These are phyloP conservation scores for Exophiala viscosa DNA, from an alignment of 2,329 filamentous ascomycete species.

Conservation along the genomic window DNA sequence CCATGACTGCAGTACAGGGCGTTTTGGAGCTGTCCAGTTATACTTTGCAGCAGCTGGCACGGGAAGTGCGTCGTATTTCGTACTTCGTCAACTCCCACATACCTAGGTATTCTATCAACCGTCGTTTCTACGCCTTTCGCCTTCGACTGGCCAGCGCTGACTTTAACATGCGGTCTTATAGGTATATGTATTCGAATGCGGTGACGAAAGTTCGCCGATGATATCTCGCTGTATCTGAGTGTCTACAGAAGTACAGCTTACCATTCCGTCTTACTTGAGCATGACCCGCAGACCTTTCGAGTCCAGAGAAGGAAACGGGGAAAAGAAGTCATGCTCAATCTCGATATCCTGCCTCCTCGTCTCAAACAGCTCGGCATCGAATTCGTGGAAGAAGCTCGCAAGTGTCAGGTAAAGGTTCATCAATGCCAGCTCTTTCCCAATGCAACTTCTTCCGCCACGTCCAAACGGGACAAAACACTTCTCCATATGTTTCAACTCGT, in stretches of 20 bases:
- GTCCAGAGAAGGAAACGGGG: conserved; percentile 29
- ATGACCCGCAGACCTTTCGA: conserved; percentile 29
- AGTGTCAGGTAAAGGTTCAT: conserved; percentile 32
- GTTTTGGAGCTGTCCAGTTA: neutral
- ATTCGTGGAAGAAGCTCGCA: conserved; percentile 29
- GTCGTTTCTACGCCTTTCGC: neutral
- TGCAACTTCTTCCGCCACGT: conserved; percentile 28
- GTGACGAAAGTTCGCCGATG: too few species aligned
- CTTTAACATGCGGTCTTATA: too few species aligned
- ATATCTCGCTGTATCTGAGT: too few species aligned
- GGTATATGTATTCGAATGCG: too few species aligned
- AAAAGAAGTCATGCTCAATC: conserved; percentile 32
- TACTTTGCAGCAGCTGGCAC: neutral
- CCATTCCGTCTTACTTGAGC: conserved; percentile 13
- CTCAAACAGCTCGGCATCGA: conserved; percentile 31
- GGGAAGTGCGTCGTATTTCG: neutral
- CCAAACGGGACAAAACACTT: conserved; percentile 30
- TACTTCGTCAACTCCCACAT: neutral
- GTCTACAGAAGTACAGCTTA: neutral
- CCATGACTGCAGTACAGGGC: neutral
- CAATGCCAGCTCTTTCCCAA: conserved; percentile 31
- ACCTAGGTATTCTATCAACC: too few species aligned
- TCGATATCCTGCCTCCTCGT: conserved; percentile 31
- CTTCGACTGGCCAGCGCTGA: too few species aligned
- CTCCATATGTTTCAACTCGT: conserved; percentile 27